phyloP scores from a whole-genome alignment of 441 rosid genomes.

The Syzygium malaccense region DNA sequence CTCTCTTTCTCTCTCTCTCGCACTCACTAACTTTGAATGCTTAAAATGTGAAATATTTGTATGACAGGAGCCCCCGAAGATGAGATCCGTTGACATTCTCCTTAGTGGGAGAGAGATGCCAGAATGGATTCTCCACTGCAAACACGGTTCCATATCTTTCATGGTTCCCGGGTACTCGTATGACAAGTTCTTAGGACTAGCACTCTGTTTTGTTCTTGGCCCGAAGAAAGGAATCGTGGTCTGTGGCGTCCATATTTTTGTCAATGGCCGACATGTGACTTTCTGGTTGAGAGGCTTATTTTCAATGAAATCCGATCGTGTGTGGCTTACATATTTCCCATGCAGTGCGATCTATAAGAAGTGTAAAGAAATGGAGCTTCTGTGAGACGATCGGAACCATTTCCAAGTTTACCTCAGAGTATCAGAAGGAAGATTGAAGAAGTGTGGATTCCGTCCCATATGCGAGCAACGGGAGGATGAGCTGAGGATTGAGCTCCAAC shows the following conservation, averaged over 20 bases:
- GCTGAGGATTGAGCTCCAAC: background rate
- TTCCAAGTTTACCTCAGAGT: background rate
- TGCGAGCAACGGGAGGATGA: background rate
- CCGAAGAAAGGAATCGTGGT: background rate
- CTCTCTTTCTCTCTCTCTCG: background rate
- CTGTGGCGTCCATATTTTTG: accelerated
- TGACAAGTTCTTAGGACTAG: background rate
- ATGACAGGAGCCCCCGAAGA: background rate
- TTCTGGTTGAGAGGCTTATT: accelerated
- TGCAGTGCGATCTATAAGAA: background rate
- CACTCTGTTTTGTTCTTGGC: background rate
- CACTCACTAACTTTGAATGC: background rate
- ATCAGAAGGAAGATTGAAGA: background rate
- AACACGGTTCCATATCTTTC: no score
- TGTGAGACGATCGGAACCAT: background rate
- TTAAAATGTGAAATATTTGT: no score
- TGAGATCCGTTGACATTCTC: accelerated
- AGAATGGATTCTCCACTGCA: background rate
- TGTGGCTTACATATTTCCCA: no score
- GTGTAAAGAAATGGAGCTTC: no score
- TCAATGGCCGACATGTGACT: background rate
- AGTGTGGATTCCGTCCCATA: accelerated
- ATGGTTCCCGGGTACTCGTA: background rate
- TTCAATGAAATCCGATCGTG: no score
- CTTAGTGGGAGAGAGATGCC: background rate